Conservation (phyloP, 2,329 filamentous ascomycete genomes). For the Macroventuria anomochaeta region DNA sequence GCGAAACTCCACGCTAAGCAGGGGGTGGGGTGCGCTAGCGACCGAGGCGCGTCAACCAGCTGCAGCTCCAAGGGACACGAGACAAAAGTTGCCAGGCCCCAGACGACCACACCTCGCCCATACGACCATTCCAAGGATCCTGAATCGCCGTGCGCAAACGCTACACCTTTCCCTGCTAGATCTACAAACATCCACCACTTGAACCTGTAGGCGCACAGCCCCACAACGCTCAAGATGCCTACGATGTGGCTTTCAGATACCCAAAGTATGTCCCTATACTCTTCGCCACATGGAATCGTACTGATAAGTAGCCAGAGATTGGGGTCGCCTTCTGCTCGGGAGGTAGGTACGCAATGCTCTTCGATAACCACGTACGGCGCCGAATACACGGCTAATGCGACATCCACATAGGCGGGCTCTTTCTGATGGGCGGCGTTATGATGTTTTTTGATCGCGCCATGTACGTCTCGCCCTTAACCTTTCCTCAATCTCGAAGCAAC, state of each 20-base stretch:
- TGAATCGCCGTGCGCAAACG: not conserved
- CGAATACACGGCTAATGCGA: constrained; percentile 17
- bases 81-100: constrained; percentile 13
- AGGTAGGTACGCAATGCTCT: constrained; percentile 67
- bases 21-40: constrained; percentile 19
- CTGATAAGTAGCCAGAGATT: constrained; percentile 69
- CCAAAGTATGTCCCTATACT: constrained; percentile 72
- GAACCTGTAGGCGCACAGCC: not conserved
- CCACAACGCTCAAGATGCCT: constrained; percentile 60
- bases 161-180: no score
- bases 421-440: constrained; percentile 91
- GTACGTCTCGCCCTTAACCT: constrained; percentile 62
- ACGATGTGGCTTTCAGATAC: constrained; percentile 96
- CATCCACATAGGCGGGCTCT: constrained; percentile 75
- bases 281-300: not conserved
- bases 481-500: not conserved
- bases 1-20: constrained; percentile 32
- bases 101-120: not conserved
- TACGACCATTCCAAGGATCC: not conserved
- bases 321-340: constrained; percentile 97
- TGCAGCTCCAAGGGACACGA: constrained; percentile 13
- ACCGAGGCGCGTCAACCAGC: constrained; percentile 15
- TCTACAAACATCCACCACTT: not conserved
- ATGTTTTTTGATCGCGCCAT: constrained; percentile 98
- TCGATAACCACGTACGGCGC: constrained; percentile 22